These are phyloP conservation scores for Monosporascus sp. DNA, from an alignment of 2,329 filamentous ascomycete genomes.

Conservation along the genomic window DNA sequence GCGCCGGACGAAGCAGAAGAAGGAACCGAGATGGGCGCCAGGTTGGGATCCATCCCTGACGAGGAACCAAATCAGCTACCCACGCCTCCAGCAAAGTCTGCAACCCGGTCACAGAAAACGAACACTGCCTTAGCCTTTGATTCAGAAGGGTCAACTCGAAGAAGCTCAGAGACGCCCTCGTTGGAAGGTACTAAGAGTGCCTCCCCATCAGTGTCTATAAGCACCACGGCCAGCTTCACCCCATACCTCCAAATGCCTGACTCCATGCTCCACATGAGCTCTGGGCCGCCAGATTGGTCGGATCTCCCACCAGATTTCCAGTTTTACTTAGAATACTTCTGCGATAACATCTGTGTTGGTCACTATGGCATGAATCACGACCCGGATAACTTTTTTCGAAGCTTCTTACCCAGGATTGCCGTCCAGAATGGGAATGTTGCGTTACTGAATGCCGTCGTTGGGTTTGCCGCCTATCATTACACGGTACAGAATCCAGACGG, in stretches of 20 bases:
- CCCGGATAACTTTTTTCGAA: constrained; percentile 66
- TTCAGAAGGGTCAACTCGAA: constrained; percentile 33
- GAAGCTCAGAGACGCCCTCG: constrained; percentile 50
- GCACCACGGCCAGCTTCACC: constrained; percentile 32
- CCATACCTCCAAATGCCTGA: constrained; percentile 27
- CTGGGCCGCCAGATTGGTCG: constrained; percentile 42
- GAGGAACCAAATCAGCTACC: constrained; percentile 19
- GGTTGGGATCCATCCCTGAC: constrained; percentile 45
- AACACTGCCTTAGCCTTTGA: constrained; percentile 35
- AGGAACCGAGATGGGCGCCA: constrained; percentile 36
- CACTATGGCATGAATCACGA: constrained; percentile 78
- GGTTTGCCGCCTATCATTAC: constrained; percentile 83
- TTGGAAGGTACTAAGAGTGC: constrained; percentile 45
- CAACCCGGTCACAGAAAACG: constrained; percentile 26
- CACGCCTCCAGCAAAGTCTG: constrained; percentile 14
- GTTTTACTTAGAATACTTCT: constrained; percentile 74
- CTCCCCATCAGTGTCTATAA: constrained; percentile 48
- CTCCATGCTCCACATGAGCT: constrained; percentile 18
- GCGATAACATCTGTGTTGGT: constrained; percentile 69
- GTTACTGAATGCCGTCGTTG: constrained; percentile 78
- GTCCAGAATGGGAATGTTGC: constrained; percentile 63
- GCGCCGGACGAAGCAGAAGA: constrained; percentile 49
- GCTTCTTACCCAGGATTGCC: constrained; percentile 66
- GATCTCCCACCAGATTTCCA: constrained; percentile 65
- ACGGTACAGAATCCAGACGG: constrained; percentile 66